Evolutionary conservation across 768 basidiomycete species (phyloP).

Genomic region (Kwoniella mangroviensis): DNA sequence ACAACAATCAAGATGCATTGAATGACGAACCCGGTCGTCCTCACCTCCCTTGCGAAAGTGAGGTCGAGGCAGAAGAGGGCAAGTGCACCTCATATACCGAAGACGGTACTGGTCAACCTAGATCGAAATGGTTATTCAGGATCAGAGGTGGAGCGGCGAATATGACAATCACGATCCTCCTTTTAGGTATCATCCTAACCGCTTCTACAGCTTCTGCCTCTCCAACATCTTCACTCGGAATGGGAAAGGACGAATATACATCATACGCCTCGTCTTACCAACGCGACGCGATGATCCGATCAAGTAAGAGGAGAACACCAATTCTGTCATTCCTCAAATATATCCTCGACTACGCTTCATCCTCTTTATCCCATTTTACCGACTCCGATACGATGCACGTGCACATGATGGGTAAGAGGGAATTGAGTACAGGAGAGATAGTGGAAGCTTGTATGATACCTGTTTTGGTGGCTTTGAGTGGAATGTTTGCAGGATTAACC

Average conservation of each 20-base stretch:
- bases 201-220: slow-evolving; percentile 2
- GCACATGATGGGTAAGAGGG: slow-evolving; percentile 14
- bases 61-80: background rate
- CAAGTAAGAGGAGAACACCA: slow-evolving; percentile 12
- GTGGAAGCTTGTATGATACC: slow-evolving; percentile 71
- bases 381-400: background rate
- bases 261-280: slow-evolving; percentile 2
- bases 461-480: slow-evolving; percentile 77
- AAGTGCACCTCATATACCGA: no score
- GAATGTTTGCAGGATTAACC: slow-evolving; percentile 85
- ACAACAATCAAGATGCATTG: slow-evolving; percentile 6
- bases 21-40: background rate
- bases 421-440: slow-evolving; percentile 38
- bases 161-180: background rate
- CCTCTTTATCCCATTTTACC: slow-evolving; percentile 2
- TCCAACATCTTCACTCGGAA: background rate
- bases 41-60: background rate
- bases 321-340: slow-evolving; percentile 22
- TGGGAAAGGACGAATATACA: slow-evolving; percentile 11
- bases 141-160: slow-evolving; percentile 2
- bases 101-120: background rate
- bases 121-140: background rate
- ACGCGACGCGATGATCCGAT: background rate
- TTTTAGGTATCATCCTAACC: background rate
- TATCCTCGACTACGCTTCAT: slow-evolving; percentile 12